Conservation (phyloP, 2,329 filamentous ascomycete species). For the Diaporthe velutina region DNA sequence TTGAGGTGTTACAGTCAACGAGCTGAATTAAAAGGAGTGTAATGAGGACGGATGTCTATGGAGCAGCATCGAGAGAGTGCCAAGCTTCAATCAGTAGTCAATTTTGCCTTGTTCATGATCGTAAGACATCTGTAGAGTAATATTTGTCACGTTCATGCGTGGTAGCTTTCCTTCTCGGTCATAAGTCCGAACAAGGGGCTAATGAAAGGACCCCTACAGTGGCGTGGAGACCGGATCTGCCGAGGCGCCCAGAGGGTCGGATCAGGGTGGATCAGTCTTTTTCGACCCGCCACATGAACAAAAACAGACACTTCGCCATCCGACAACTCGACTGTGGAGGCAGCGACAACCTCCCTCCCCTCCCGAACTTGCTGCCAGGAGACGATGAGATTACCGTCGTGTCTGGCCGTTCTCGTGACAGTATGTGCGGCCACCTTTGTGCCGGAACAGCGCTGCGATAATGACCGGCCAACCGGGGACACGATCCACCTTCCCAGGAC, state of each 20-base stretch:
- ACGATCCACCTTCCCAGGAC: not conserved
- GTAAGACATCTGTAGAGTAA: not conserved
- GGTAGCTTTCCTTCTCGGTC: constrained; percentile 19
- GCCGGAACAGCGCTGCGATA: constrained; percentile 7
- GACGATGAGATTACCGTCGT: not conserved
- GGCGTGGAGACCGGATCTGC: constrained; percentile 3
- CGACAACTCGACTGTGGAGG: not conserved
- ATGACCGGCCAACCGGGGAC: not conserved
- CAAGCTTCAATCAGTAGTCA: not conserved
- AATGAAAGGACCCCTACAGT: not conserved
- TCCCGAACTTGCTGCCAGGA: constrained; percentile 7
- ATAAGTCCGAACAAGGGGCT: constrained; percentile 16
- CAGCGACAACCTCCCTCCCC: not conserved
- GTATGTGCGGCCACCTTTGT: not conserved
- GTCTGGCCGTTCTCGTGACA: not conserved
- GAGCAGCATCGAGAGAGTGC: not conserved
- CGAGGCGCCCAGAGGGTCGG: not conserved
- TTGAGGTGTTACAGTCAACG: not conserved
- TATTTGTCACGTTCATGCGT: constrained; percentile 2
- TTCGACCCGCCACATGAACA: not conserved
- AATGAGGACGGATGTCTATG: not conserved
- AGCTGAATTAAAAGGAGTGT: not conserved
- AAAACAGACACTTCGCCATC: not conserved
- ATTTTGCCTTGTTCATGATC: not conserved
- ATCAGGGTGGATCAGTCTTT: not conserved